Conservation (phyloP, 2,329 filamentous ascomycete genomes). For the Macrophomina tecta region DNA sequence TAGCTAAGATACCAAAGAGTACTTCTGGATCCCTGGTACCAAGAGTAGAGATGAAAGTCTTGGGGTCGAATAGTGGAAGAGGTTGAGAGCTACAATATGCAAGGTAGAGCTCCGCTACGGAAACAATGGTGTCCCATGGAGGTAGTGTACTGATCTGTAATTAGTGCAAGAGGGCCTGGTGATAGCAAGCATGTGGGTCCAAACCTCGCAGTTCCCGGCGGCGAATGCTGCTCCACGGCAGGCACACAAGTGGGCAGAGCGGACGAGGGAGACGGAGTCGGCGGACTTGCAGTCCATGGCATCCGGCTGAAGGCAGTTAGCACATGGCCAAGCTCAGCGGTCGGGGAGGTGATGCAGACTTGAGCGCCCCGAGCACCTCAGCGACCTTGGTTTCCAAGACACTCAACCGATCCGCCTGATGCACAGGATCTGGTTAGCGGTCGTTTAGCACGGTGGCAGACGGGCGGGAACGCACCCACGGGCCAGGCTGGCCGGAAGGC, state of each 20-base stretch:
- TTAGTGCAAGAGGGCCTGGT: neutral
- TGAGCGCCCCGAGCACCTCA: conserved; percentile 20
- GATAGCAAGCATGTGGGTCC: neutral
- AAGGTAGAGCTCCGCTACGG: conserved; percentile 52
- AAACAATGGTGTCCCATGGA: conserved; percentile 21
- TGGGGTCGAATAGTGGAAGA: conserved; percentile 53
- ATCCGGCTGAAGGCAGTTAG: conserved; percentile 13
- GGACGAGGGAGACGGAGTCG: neutral
- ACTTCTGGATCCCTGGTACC: conserved; percentile 46
- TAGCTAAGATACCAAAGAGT: conserved; percentile 45
- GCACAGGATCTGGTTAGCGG: neutral
- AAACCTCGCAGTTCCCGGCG: conserved; percentile 11
- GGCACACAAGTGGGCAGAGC: neutral
- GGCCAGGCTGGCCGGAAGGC: neutral
- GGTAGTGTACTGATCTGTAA: neutral
- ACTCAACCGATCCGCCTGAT: conserved; percentile 17
- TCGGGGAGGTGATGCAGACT: neutral
- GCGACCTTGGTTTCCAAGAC: conserved; percentile 19
- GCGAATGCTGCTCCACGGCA: neutral
- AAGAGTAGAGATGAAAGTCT: conserved; percentile 50
- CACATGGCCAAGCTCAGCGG: neutral
- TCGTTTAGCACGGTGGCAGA: too few species aligned
- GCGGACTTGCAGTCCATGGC: conserved; percentile 17
- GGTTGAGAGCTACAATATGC: conserved; percentile 59
- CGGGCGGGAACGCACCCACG: neutral